phyloP scores from a whole-genome alignment of 805 yeast genomes.

The Kregervanrija pseudodelftensis region DNA sequence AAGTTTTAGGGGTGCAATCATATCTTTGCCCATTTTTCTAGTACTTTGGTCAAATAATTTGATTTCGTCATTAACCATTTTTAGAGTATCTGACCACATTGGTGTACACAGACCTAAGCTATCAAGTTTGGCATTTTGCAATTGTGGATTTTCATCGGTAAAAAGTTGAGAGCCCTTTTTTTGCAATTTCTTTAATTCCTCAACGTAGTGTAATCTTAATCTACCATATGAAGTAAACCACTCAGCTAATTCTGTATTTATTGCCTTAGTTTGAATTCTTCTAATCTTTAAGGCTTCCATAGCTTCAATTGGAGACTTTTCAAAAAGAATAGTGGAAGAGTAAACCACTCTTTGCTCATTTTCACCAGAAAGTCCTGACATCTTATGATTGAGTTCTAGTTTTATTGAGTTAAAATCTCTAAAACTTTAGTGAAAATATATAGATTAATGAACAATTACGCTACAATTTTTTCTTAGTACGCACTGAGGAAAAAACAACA shows the following conservation, averaged over 20 bases:
- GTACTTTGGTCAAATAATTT: constrained; percentile 40
- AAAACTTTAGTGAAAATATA: no score
- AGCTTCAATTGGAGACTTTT: constrained; percentile 49
- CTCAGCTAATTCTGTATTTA: constrained; percentile 54
- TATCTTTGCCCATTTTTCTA: constrained; percentile 45
- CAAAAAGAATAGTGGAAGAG: constrained; percentile 28
- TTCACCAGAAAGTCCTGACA: background rate
- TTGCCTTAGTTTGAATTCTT: constrained; percentile 42
- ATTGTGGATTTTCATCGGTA: constrained; percentile 28
- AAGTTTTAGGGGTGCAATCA: constrained; percentile 46
- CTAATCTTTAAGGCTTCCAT: constrained; percentile 54
- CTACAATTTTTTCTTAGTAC: no score
- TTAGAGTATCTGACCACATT: constrained; percentile 38
- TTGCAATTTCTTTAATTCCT: constrained; percentile 36
- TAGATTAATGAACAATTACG: no score
- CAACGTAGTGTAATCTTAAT: constrained; percentile 39
- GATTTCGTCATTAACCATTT: constrained; percentile 38
- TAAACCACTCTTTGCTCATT: constrained; percentile 25
- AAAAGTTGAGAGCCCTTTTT: constrained; percentile 30
- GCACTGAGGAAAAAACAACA: no score
- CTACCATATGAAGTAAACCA: constrained; percentile 52
- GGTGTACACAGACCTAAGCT: constrained; percentile 38
- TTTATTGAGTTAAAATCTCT: no score
- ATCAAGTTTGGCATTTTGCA: constrained; percentile 42
- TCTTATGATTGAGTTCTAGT: no score